phyloP scores from a whole-genome alignment of 2,329 filamentous ascomycete genomes.

The Cladosporium phlei region DNA sequence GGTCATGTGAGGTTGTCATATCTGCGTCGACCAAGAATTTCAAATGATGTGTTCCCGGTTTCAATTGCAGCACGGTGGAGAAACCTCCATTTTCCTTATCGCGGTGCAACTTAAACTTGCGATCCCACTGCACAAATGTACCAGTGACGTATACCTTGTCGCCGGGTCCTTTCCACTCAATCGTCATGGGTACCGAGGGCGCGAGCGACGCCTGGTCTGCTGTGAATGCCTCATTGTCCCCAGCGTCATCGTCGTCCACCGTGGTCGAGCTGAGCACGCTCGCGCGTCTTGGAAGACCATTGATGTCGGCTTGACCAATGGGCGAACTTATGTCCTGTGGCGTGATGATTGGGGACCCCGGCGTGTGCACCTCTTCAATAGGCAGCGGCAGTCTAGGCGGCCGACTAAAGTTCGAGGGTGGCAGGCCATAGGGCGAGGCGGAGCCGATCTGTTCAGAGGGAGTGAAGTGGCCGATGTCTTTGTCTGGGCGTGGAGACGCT shows the following conservation, averaged over 20 bases:
- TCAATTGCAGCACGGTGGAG: conserved; percentile 73
- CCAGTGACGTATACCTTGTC: conserved; percentile 95
- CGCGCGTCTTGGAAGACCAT: conserved; percentile 49
- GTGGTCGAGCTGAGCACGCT: conserved; percentile 53
- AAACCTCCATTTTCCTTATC: conserved; percentile 52
- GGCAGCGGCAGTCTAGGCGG: conserved; percentile 86
- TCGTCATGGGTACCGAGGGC: conserved; percentile 73
- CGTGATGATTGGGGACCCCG: conserved; percentile 82
- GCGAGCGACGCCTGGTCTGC: conserved; percentile 53
- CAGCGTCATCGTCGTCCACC: conserved; percentile 68
- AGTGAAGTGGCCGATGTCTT: conserved; percentile 17
- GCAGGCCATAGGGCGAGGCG: conserved; percentile 33
- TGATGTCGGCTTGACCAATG: conserved; percentile 39
- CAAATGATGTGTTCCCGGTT: conserved; percentile 91
- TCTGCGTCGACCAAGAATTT: conserved; percentile 93
- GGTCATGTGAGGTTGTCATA: conserved; percentile 79
- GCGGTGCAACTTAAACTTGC: conserved; percentile 80
- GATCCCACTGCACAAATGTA: conserved; percentile 96
- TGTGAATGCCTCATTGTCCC: conserved; percentile 63
- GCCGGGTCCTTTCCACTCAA: conserved; percentile 75
- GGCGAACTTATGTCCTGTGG: conserved; percentile 58
- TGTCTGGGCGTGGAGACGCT: neutral
- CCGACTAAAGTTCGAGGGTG: conserved; percentile 49
- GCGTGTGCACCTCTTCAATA: conserved; percentile 84
- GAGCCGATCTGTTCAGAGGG: conserved; percentile 20